Conservation (phyloP, 129 eudicot species). For the Pittosporum tobira region DNA sequence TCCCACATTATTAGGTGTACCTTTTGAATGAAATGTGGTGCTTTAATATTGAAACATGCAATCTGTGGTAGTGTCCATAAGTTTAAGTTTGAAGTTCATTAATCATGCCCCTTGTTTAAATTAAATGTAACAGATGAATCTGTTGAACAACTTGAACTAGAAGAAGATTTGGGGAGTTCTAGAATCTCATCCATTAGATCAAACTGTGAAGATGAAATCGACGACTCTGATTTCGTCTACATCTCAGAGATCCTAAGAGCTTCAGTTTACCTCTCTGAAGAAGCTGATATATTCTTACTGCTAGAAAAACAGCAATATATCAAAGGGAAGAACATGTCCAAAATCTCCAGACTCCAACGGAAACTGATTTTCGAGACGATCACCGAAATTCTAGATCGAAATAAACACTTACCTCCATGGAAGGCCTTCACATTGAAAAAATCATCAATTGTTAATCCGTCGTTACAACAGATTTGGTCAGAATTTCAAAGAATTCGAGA, state of each 20-base stretch:
- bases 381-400: slow-evolving; percentile 44
- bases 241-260: slow-evolving; percentile 51
- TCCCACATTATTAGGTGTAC: no score
- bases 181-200: slow-evolving; percentile 16
- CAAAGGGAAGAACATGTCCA: slow-evolving; percentile 39
- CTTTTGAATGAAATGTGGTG: no score
- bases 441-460: background rate
- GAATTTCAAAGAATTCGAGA: slow-evolving; percentile 56
- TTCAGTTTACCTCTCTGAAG: slow-evolving; percentile 34
- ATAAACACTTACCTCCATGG: slow-evolving; percentile 61
- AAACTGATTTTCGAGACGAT: slow-evolving; percentile 63
- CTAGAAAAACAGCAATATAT: slow-evolving; percentile 54
- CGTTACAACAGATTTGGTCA: slow-evolving; percentile 47
- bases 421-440: slow-evolving; percentile 21
- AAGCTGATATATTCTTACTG: slow-evolving; percentile 37
- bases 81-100: no score
- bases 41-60: no score
- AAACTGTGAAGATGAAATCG: slow-evolving; percentile 32
- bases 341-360: slow-evolving; percentile 47
- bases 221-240: slow-evolving; percentile 54
- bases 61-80: no score
- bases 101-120: background rate
- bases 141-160: slow-evolving; percentile 36
- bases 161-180: slow-evolving; percentile 48
- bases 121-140: slow-evolving; percentile 16